Conservation (phyloP, 1,284 basidiomycete species). For the Pascua sp. region DNA sequence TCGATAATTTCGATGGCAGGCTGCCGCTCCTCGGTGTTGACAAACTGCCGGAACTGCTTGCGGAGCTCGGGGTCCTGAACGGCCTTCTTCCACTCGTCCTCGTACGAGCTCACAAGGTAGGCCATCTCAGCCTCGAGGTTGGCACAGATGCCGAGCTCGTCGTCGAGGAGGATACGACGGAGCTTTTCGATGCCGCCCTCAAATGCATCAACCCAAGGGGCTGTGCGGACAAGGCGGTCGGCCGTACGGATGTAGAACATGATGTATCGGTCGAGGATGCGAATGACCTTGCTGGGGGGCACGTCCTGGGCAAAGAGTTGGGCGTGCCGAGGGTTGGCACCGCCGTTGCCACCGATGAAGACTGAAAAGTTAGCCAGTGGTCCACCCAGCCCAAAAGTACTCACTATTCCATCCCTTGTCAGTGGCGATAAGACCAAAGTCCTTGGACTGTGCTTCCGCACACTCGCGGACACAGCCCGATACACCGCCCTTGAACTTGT, state of each 20-base stretch:
- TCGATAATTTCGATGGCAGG: slow-evolving; percentile 58
- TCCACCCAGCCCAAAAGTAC: slow-evolving; percentile 18
- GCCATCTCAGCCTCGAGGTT: slow-evolving; percentile 71
- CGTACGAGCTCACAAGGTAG: slow-evolving; percentile 62
- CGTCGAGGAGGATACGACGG: slow-evolving; percentile 65
- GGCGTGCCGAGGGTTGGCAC: slow-evolving; percentile 62
- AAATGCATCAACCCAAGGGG: slow-evolving; percentile 69
- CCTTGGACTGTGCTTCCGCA: slow-evolving; percentile 70
- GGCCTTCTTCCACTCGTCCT: slow-evolving; percentile 68
- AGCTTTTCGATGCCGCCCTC: slow-evolving; percentile 68
- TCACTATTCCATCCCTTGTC: slow-evolving; percentile 70
- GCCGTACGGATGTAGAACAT: slow-evolving; percentile 72
- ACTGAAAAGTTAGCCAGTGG: slow-evolving; percentile 48
- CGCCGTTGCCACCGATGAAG: slow-evolving; percentile 70
- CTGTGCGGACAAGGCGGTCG: slow-evolving; percentile 65
- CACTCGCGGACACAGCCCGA: slow-evolving; percentile 71
- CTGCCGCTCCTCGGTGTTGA: slow-evolving; percentile 57
- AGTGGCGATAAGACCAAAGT: slow-evolving; percentile 74
- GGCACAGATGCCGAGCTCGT: slow-evolving; percentile 69
- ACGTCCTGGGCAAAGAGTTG: slow-evolving; percentile 58
- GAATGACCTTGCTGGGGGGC: slow-evolving; percentile 61
- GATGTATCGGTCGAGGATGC: slow-evolving; percentile 66
- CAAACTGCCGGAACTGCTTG: slow-evolving; percentile 64
- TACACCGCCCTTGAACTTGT: slow-evolving; percentile 76
- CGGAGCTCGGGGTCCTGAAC: slow-evolving; percentile 59